Percentiles rank a stretch among this genome's conserved stretches.
These are phyloP conservation scores for Nannochloropsis salina DNA, from an alignment of 108 stramenopile species.

Conservation along the genomic window DNA sequence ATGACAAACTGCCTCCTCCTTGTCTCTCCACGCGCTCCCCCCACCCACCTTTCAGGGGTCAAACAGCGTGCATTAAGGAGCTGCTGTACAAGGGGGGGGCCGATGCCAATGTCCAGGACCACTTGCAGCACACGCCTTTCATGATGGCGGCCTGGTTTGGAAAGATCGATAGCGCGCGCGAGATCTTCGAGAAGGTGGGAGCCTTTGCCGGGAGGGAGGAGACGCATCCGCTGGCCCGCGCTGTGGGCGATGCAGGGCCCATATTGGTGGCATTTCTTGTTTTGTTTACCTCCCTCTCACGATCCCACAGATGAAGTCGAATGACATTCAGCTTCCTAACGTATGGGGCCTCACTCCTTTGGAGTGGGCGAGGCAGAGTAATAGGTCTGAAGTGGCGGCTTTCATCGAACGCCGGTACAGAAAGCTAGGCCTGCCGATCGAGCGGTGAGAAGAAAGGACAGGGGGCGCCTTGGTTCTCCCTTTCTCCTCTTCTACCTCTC, in stretches of 20 bases:
- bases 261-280: background rate
- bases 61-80: background rate
- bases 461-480: background rate
- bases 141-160: background rate
- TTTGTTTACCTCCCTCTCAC: background rate
- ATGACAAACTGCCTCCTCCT: background rate
- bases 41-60: slow-evolving; percentile 15
- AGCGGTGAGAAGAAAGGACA: background rate
- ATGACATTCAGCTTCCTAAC: background rate
- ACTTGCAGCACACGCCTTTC: slow-evolving; percentile 2
- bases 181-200: slow-evolving; percentile 6
- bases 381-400: background rate
- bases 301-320: background rate
- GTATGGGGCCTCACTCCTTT: background rate
- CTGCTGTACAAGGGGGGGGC: background rate
- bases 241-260: background rate
- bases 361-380: background rate
- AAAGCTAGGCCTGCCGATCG: background rate
- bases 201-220: background rate
- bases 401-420: background rate
- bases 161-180: background rate
- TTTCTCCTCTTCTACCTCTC: too few species aligned
- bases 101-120: background rate
- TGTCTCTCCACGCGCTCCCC: background rate
- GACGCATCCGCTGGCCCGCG: background rate